Evolutionary conservation across 768 basidiomycete species (phyloP), one percentile per base, ranked within the genome.

Genomic region (Inosperma sp.): DNA sequence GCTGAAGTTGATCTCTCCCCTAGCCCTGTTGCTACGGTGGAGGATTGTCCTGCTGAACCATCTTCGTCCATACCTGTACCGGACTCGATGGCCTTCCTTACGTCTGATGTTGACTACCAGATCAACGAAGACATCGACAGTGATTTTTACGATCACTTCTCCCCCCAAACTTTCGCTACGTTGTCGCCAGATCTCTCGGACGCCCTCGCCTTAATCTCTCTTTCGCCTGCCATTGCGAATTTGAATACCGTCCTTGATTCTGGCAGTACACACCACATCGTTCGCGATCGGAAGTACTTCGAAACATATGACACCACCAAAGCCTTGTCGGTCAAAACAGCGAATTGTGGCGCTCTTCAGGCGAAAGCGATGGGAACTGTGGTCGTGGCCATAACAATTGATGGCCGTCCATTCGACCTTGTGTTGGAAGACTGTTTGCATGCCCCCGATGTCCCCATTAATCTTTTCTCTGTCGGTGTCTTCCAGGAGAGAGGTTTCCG

Each of bases 261-360:
- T 8, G 55, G 46, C 2, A 52, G 55, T 40, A 56, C 51, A 16
- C 36, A 52, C 23, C 51, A 56, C 33, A 52, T 56, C 19, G 36
- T 56, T n/a, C 45, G 46, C 17, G 51, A 56, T 30, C 26, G 41
- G 2, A 14, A 27, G 2, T 6, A 40, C 2, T 56, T 56, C 27
- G 23, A 10, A 19, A 34, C 29, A 4, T 49, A 48, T 29, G 22
- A 55, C 13, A n/a, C 13, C 2, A 9, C 50, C 19, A n/a, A 22
- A 12, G 25, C 46, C 13, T 5, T 30, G 0, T 22, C 46, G 12
- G 34, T 56, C 37, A 45, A 45, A 2, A 56, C 55, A 3, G 55
- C 52, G 1, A 56, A 56, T 41, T 56, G 51, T 36, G 55, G 55
- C 0, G 14, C 43, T 0, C 25, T 56, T 3, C 3, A 34, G 12